Evolutionary conservation across 805 yeast genomes (phyloP), one percentile per base, ranked within the genome.

Genomic region (Debaryomyces hansenii): DNA sequence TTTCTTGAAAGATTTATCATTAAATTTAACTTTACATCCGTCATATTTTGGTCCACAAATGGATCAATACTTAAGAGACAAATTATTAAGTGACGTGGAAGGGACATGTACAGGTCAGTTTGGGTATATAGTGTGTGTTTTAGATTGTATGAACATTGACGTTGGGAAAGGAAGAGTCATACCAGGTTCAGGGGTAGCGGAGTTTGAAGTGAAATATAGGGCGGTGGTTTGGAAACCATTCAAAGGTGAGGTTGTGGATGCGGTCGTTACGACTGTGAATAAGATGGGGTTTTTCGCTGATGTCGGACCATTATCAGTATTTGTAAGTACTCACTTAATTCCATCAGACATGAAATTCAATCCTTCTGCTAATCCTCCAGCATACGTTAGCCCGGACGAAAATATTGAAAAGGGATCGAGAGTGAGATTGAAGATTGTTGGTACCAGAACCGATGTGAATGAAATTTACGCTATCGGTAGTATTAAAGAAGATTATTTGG

Each of bases 21-120:
- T 94, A 49, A 90, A 88, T 64, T 77, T 94, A 57, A 91, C 97
- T 39, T 84, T 94, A 46, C 99, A 92, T 68, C 99, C 99, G 44
- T 90, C 98, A 29, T 94, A 84, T 68, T 92, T 91, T 63, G 99
- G 99, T 1, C 97, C 98, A 3, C 95, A 91, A 57, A 94, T 94
- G 98, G 90, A 87, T 69, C 95, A 90, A 63, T 92, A 84, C 62
- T 75, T 94, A 56, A 83, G 95, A 63, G 88, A 90, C 62, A 91
- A 92, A 67, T 77, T 94, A 51, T 78, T 94, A 48, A 90, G 89
- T 54, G 99, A 94, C 63, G 99, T 94, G 37, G 99, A 94, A 70
- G 99, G 99, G 20, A 90, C 98, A 1, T 94, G 98, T 70, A 91
- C 98, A 0, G 99, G 99, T 58, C 96, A 94, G 67, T 94, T 94